Conservation (phyloP, 1,284 basidiomycete species). For the Paramarasmius palmivorus region DNA sequence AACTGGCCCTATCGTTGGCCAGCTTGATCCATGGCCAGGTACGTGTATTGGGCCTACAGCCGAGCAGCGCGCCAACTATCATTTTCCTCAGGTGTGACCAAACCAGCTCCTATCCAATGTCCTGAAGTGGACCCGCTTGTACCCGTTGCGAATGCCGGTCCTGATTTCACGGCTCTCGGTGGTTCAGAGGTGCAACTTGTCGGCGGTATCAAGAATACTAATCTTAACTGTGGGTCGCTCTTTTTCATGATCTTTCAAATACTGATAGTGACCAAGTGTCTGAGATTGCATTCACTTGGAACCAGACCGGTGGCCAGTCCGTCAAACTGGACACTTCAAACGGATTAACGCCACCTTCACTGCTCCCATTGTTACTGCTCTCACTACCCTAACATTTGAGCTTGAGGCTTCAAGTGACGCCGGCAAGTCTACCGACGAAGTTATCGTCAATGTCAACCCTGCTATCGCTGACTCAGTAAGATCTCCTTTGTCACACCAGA, state of each 20-base stretch:
- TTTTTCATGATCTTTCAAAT: neutral
- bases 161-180: conserved; percentile 15
- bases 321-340: conserved; percentile 9
- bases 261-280: neutral
- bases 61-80: neutral
- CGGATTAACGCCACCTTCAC: conserved; percentile 14
- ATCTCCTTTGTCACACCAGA: neutral
- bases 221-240: neutral
- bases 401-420: conserved; percentile 8
- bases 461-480: conserved; percentile 15
- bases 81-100: neutral
- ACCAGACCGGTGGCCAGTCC: conserved; percentile 11
- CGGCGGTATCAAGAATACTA: conserved; percentile 12
- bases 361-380: conserved; percentile 13
- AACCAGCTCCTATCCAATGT: conserved; percentile 10
- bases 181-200: conserved; percentile 12
- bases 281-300: conserved; percentile 14
- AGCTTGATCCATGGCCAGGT: conserved; percentile 20
- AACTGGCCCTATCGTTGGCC: conserved; percentile 20
- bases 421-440: conserved; percentile 13
- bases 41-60: neutral
- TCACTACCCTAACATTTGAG: conserved; percentile 11
- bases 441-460: conserved; percentile 16
- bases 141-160: conserved; percentile 17
- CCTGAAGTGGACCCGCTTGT: conserved; percentile 13